Percentiles rank a stretch among this genome's conserved stretches.
phyloP scores from a whole-genome alignment of 345 rosid genomes.

The Brassica nigra region DNA sequence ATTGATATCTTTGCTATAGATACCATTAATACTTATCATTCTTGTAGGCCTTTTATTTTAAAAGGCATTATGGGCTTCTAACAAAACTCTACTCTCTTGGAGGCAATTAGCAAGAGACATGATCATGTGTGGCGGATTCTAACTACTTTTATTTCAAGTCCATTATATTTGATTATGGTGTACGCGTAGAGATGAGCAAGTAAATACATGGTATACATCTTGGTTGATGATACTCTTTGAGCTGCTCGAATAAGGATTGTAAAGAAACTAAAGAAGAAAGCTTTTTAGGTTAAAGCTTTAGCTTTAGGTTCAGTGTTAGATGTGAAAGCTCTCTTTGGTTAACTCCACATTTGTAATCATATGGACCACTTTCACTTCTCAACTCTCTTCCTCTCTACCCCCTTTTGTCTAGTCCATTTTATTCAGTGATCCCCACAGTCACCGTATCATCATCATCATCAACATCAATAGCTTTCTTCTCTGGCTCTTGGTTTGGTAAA shows the following conservation, averaged over 20 bases:
- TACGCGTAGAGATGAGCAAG: conserved; percentile 20
- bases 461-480: conserved; percentile 35
- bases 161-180: conserved; percentile 1
- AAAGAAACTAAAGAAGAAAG: conserved; percentile 43
- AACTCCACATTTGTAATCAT: conserved; percentile 30
- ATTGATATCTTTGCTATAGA: conserved; percentile 21
- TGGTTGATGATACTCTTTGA: conserved; percentile 30
- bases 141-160: not conserved
- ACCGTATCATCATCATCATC: conserved; percentile 43
- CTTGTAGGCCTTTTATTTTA: conserved; percentile 17
- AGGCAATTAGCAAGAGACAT: conserved; percentile 17
- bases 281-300: conserved; percentile 33
- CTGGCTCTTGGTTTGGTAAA: conserved; percentile 29
- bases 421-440: conserved; percentile 45
- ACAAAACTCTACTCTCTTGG: not conserved
- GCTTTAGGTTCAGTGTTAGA: conserved; percentile 25
- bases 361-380: conserved; percentile 44
- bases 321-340: conserved; percentile 37
- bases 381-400: conserved; percentile 29
- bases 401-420: conserved; percentile 40
- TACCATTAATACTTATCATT: conserved; percentile 1
- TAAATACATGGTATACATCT: conserved; percentile 23
- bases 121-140: conserved; percentile 1
- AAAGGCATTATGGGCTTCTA: conserved; percentile 3
- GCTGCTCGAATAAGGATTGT: conserved; percentile 14